phyloP scores from a whole-genome alignment of 768 basidiomycete genomes.

The Leccinum sublutescens region DNA sequence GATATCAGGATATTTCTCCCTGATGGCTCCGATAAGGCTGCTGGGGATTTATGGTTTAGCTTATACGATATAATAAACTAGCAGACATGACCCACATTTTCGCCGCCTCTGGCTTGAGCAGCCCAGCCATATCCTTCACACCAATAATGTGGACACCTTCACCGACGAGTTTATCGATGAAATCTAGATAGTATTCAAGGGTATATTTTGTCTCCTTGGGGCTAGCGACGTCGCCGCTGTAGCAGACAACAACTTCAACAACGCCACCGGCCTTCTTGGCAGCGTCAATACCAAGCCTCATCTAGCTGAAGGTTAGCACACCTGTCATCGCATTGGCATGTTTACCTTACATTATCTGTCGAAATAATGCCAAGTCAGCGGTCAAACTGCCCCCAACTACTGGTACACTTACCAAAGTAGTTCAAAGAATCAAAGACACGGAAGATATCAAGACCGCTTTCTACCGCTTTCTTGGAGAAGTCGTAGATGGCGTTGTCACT shows the following conservation, averaged over 20 bases:
- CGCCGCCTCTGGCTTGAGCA: slow-evolving; percentile 93
- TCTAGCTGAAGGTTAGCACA: slow-evolving; percentile 45
- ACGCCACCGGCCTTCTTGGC: slow-evolving; percentile 99
- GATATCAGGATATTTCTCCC: slow-evolving; percentile 94
- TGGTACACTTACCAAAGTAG: slow-evolving; percentile 75
- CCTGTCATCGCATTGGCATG: not conserved
- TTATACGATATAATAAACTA: not conserved
- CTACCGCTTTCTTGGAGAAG: slow-evolving; percentile 99
- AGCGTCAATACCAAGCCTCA: slow-evolving; percentile 97
- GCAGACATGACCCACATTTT: slow-evolving; percentile 56
- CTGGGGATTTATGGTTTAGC: slow-evolving; percentile 6
- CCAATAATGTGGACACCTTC: slow-evolving; percentile 97
- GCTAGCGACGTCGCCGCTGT: slow-evolving; percentile 95
- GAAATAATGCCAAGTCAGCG: slow-evolving; percentile 7
- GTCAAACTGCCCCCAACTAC: not conserved
- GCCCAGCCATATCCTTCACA: slow-evolving; percentile 98
- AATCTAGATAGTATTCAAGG: slow-evolving; percentile 94
- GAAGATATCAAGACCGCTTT: slow-evolving; percentile 99
- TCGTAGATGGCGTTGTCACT: slow-evolving; percentile 99
- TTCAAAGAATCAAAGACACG: slow-evolving; percentile 98
- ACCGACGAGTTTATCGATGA: slow-evolving; percentile 86
- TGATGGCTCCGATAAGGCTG: slow-evolving; percentile 91
- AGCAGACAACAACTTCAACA: slow-evolving; percentile 95
- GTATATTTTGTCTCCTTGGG: slow-evolving; percentile 97
- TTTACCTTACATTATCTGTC: slow-evolving; percentile 63